Conservation (phyloP, 2,329 filamentous ascomycete species). For the Fusarium drepaniforme region DNA sequence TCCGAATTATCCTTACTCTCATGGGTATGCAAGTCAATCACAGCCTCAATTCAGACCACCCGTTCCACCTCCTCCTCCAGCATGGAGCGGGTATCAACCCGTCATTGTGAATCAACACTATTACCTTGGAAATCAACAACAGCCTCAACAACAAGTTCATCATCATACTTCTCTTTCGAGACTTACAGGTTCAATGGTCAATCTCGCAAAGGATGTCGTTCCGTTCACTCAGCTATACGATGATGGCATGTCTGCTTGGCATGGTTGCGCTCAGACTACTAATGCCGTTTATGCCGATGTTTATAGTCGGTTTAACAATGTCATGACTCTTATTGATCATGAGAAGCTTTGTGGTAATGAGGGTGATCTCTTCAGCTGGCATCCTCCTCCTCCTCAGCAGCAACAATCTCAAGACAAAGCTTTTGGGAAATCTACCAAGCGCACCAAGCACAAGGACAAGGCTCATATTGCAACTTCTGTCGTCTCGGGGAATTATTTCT, state of each 20-base stretch:
- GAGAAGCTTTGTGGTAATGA: constrained; percentile 68
- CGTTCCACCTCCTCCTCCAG: constrained; percentile 39
- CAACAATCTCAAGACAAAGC: constrained; percentile 15
- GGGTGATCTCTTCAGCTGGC: constrained; percentile 63
- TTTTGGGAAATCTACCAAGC: constrained; percentile 24
- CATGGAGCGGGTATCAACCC: constrained; percentile 48
- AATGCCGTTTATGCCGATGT: constrained; percentile 70
- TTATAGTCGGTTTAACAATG: constrained; percentile 71
- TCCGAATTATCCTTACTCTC: constrained; percentile 21
- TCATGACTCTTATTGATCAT: constrained; percentile 79
- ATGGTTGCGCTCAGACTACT: constrained; percentile 56
- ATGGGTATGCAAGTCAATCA: constrained; percentile 39
- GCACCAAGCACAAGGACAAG: constrained; percentile 31
- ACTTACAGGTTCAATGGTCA: constrained; percentile 55
- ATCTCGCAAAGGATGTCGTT: constrained; percentile 57
- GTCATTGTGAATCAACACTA: constrained; percentile 67
- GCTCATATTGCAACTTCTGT: constrained; percentile 38
- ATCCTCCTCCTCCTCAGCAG: constrained; percentile 27
- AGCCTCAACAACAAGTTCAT: constrained; percentile 14
- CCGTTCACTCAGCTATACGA: constrained; percentile 55
- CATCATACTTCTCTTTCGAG: constrained; percentile 46
- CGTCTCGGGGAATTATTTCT: constrained; percentile 70
- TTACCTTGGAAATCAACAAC: constrained; percentile 50
- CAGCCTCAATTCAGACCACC: constrained; percentile 40
- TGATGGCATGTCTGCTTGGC: constrained; percentile 58